Evolutionary conservation across 331 rosid genomes (phyloP), one percentile per base, ranked within the genome.

Genomic region (Quercus tomentella): DNA sequence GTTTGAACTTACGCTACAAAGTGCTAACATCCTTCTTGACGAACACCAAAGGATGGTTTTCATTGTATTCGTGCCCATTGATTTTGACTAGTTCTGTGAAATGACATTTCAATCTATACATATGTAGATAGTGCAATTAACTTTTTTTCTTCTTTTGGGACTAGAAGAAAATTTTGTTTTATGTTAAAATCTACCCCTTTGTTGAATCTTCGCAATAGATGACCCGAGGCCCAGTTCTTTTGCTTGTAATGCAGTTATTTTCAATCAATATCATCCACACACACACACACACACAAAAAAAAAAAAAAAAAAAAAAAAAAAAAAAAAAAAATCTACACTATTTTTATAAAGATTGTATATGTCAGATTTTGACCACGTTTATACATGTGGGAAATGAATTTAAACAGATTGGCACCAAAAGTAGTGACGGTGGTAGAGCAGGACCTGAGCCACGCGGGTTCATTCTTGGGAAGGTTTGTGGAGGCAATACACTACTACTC

Each of bases 381-480:
- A 31, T 30, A 4, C 8, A 35, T 23, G 71, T 2, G 31, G 21
- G 16, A 26, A 18, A 56, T 18, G 0, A 14, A 15, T 71, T 72
- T 8, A 41, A 41, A 41, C 88, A 95, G 99, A 84, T 76, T 95
- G 87, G 91, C 96, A 25, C 99, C 99, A 25, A 95, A 95, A 84
- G 99, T 93, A 72, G 98, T 95, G 86, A 95, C 99, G 11, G 99
- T 95, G 76, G 99, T 95, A 35, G 99, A 95, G 81, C 99, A 95
- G 66, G 99, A 95, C 78, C 82, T 93, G 58, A 90, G 98, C 87
- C 97, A 91, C 61, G 94, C 94, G 16, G 98, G 98, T n/a, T 93
- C 99, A 0, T 93, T 95, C 86, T 79, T 95, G 65, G 98, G 99
- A 76, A 90, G 99, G 89, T 95, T 95, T 65, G 98, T 95, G 72